Conservation (phyloP, 441 rosid species). For the Euphorbia schlechtendalii region DNA sequence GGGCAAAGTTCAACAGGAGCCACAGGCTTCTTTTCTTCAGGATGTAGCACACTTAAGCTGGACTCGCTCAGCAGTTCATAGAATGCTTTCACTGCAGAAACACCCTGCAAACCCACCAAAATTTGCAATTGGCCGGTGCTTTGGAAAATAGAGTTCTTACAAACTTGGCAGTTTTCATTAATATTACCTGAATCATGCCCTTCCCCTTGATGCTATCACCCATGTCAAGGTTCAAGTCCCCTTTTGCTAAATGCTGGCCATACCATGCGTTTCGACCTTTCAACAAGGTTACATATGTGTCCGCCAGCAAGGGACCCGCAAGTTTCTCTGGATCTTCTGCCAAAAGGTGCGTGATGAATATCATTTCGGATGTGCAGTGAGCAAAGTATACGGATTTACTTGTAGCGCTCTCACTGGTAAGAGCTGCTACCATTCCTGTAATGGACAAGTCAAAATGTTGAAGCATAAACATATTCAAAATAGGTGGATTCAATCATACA, state of each 20-base stretch:
- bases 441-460: too few relatives aligned
- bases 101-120: slow-evolving; percentile 39
- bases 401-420: slow-evolving; percentile 51
- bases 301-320: slow-evolving; percentile 52
- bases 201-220: slow-evolving; percentile 51
- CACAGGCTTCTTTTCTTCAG: slow-evolving; percentile 56
- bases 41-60: slow-evolving; percentile 56
- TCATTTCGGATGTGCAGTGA: slow-evolving; percentile 55
- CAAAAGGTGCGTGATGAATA: slow-evolving; percentile 45
- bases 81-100: slow-evolving; percentile 70
- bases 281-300: slow-evolving; percentile 45
- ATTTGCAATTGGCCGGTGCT: too few relatives aligned
- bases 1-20: slow-evolving; percentile 83
- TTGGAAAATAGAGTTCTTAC: too few relatives aligned
- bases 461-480: not conserved
- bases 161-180: too few relatives aligned
- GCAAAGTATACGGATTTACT: slow-evolving; percentile 53
- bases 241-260: slow-evolving; percentile 49
- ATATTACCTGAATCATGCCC: slow-evolving; percentile 49
- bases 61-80: slow-evolving; percentile 58
- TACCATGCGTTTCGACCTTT: slow-evolving; percentile 58
- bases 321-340: slow-evolving; percentile 53
- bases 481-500: not conserved
- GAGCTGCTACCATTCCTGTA: slow-evolving; percentile 50
- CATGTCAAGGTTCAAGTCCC: slow-evolving; percentile 42